Conservation (phyloP, 2,329 filamentous ascomycete species). For the Diaporthe helianthi region DNA sequence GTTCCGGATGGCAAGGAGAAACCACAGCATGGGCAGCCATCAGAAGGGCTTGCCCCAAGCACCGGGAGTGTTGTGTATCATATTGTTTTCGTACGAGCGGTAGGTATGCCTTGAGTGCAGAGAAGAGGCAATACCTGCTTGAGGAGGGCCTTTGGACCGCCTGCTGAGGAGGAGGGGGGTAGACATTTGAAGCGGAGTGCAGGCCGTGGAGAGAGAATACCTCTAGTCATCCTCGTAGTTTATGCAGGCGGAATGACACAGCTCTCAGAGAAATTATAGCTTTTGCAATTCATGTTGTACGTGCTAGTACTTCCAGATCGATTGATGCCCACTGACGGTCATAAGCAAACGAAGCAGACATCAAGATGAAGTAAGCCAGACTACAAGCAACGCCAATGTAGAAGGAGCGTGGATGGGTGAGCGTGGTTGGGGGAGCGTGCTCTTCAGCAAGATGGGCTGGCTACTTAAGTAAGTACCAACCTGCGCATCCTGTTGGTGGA, state of each 20-base stretch:
- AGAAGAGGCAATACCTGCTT: background rate
- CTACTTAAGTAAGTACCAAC: background rate
- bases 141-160: conserved; percentile 8
- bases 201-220: conserved; percentile 33
- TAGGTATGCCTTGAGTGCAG: background rate
- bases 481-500: background rate
- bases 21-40: conserved; percentile 32
- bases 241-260: conserved; percentile 18
- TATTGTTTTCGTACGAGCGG: background rate
- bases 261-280: background rate
- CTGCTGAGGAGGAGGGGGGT: conserved; percentile 6
- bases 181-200: conserved; percentile 34
- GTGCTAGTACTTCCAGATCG: background rate
- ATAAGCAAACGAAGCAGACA: background rate
- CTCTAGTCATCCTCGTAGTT: conserved; percentile 8
- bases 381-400: background rate
- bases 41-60: conserved; percentile 28
- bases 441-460: background rate
- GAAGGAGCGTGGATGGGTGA: background rate
- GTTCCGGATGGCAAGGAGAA: conserved; percentile 28
- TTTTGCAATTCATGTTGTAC: background rate
- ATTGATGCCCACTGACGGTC: background rate
- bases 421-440: no score
- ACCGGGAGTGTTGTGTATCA: conserved; percentile 26
- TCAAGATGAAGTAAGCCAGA: background rate